Conservation (phyloP, 2,329 filamentous ascomycete genomes). For the Xylaria sp. region DNA sequence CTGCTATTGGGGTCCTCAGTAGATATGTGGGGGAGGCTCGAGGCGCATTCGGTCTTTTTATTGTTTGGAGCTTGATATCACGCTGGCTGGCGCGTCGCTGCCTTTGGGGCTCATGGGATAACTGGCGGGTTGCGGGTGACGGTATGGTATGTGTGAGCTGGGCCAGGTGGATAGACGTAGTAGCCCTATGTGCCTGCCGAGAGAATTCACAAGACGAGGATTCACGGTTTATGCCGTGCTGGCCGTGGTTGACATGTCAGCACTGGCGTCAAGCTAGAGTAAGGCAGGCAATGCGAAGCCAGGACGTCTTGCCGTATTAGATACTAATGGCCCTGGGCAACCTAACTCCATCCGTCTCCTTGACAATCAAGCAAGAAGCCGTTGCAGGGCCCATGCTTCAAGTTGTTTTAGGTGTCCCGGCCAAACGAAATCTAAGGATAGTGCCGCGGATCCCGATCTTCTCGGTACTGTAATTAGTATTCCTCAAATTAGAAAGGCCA, state of each 20-base stretch:
- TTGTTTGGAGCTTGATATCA: constrained; percentile 20
- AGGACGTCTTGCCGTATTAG: constrained; percentile 23
- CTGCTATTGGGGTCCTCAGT: constrained; percentile 32
- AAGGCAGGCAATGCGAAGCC: constrained; percentile 27
- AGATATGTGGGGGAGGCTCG: constrained; percentile 27
- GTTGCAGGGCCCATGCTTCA: constrained; percentile 36
- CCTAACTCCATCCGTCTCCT: constrained; percentile 22
- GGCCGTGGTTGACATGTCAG: constrained; percentile 22
- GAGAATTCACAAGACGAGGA: constrained; percentile 20
- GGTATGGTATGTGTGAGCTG: constrained; percentile 24
- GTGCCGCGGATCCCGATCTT: constrained; percentile 21
- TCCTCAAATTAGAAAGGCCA: constrained; percentile 24
- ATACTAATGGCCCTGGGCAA: constrained; percentile 24
- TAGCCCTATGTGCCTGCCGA: constrained; percentile 27
- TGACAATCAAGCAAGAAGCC: constrained; percentile 41
- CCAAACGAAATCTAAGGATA: constrained; percentile 27
- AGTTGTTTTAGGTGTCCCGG: constrained; percentile 30
- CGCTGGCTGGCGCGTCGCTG: constrained; percentile 11
- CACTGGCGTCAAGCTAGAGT: constrained; percentile 23
- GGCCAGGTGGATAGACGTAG: constrained; percentile 32
- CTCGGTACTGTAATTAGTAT: constrained; percentile 28
- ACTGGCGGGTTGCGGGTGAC: constrained; percentile 20
- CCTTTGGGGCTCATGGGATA: constrained; percentile 17
- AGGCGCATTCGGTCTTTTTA: constrained; percentile 33
- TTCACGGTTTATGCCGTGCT: constrained; percentile 21